A percentile compares a stretch with the other conserved stretches of the same genome.
Conservation (phyloP, 2,329 filamentous ascomycete genomes). For the Clathrospora elynae region DNA sequence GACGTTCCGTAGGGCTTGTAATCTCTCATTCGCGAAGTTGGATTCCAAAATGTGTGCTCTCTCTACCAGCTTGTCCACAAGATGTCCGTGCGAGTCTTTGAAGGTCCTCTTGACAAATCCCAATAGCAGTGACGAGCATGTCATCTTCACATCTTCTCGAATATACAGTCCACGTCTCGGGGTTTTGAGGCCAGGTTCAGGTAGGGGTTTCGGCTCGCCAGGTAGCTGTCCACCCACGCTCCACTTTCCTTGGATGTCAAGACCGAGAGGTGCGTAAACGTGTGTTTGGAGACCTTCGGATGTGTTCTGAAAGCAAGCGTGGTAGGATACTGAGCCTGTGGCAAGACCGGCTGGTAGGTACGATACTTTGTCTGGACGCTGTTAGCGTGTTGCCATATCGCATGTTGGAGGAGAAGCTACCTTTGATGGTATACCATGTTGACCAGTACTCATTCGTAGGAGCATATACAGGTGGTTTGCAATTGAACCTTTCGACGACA, state of each 20-base stretch:
- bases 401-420: conserved; percentile 19
- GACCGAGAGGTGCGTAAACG: conserved; percentile 78
- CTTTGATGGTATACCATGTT: conserved; percentile 69
- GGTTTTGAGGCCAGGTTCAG: conserved; percentile 69
- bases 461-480: conserved; percentile 69
- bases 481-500: conserved; percentile 72
- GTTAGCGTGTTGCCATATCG: conserved; percentile 9
- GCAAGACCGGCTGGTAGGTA: conserved; percentile 72
- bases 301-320: conserved; percentile 78
- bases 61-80: conserved; percentile 63
- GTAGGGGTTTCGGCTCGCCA: conserved; percentile 68
- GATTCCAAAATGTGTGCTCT: conserved; percentile 45
- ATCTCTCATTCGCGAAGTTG: conserved; percentile 40
- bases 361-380: conserved; percentile 66
- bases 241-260: conserved; percentile 81
- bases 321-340: conserved; percentile 74
- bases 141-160: conserved; percentile 83
- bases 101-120: conserved; percentile 82
- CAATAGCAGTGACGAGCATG: conserved; percentile 76
- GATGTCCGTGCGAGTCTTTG: conserved; percentile 71
- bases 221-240: conserved; percentile 72
- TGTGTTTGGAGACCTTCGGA: conserved; percentile 78
- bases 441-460: conserved; percentile 72
- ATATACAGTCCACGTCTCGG: conserved; percentile 76
- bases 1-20: conserved; percentile 38